phyloP scores from a whole-genome alignment of 345 rosid genomes.

The Eucalyptus tenuipes region DNA sequence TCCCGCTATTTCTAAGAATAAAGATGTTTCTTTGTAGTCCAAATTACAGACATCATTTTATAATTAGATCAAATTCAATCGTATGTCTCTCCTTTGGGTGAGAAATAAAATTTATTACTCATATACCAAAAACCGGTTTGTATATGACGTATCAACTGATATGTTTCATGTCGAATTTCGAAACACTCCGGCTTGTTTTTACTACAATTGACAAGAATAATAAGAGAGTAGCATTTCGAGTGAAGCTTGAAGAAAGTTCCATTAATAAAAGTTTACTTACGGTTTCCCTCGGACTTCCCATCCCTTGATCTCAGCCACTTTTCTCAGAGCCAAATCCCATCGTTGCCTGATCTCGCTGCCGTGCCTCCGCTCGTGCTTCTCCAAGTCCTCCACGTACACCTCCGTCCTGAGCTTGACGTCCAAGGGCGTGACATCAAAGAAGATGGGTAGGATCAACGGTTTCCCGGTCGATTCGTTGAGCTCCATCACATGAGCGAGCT shows the following conservation, averaged over 20 bases:
- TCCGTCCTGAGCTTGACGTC: background rate
- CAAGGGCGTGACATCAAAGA: accelerated
- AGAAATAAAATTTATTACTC: too few relatives aligned
- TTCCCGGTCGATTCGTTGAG: background rate
- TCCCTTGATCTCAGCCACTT: background rate
- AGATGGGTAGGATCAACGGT: background rate
- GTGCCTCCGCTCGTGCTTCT: background rate
- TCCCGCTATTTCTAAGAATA: accelerated
- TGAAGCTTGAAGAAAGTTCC: background rate
- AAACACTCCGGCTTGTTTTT: background rate
- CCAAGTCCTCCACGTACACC: background rate
- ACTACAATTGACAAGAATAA: background rate
- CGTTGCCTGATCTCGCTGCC: background rate
- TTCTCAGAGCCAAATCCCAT: background rate
- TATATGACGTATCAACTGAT: too few relatives aligned
- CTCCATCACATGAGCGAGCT: background rate
- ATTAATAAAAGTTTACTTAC: background rate
- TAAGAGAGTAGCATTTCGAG: background rate
- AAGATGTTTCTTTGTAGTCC: too few relatives aligned
- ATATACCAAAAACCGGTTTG: too few relatives aligned
- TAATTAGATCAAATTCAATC: too few relatives aligned
- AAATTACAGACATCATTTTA: too few relatives aligned
- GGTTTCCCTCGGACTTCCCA: background rate
- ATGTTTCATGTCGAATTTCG: too few relatives aligned
- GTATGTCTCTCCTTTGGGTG: too few relatives aligned